Evolutionary conservation across 176 grass and related monocot genomes (phyloP), one percentile per base, ranked within the genome.

Genomic region (Oryza meyeriana): DNA sequence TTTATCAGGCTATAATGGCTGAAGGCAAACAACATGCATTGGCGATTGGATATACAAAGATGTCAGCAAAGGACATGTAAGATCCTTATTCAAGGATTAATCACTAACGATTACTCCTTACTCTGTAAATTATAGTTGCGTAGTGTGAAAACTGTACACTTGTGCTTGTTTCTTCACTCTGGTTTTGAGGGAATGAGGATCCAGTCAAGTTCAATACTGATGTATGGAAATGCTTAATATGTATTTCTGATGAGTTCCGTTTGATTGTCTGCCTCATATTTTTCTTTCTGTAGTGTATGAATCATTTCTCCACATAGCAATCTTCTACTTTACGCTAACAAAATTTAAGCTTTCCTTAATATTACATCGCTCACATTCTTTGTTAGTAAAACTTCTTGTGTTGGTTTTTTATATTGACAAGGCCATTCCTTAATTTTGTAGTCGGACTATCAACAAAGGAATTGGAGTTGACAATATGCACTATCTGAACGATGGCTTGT

Each of bases 401-500:
- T 73, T 62, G 61, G 16, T 3, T 31, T 69, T n/a, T n/a, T n/a
- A n/a, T n/a, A 62, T 24, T 20, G 55, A n/a, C 13, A n/a, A 74
- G 79, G 38, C 7, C 67, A 31, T 30, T 66, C 27, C 71, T 82
- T 65, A 75, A 81, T 75, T 68, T 80, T 87, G 72, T 84, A 99
- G 96, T 77, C 93, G 77, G 69, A 92, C 89, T 75, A 89, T 99
- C 74, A 95, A 99, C 87, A 99, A 93, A 75, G 96, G 96, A 73
- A 99, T 99, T 90, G 96, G 89, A 77, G 96, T 99, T 66, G 96
- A 95, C 79, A 99, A 93, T 48, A 95, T 99, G 96, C 96, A 99
- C 79, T 99, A 95, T 73, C 89, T 99, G 22, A 99, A 99, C 85
- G 96, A 99, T 78, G 96, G 96, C 55, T 74, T 99, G 64, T 99